A percentile compares a stretch with the other conserved stretches of the same genome.
Conservation (phyloP, 495 filamentous ascomycete species). For the Hyaloscypha finlandica region DNA sequence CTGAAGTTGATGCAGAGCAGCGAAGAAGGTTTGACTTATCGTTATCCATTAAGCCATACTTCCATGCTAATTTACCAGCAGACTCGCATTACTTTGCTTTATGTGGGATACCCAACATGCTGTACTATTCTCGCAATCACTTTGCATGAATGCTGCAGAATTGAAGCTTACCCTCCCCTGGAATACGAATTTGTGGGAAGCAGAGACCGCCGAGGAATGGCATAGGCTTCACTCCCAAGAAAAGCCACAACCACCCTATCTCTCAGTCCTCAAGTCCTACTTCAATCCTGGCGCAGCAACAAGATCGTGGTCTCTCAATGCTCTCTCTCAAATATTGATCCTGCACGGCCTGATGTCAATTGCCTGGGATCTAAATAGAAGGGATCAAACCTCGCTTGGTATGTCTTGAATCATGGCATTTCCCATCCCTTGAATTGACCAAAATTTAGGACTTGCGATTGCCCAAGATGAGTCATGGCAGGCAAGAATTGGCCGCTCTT, state of each 20-base stretch:
- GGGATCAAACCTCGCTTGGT: conserved; percentile 54
- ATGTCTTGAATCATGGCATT: background rate
- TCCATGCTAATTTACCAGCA: conserved; percentile 21
- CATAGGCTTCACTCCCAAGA: conserved; percentile 37
- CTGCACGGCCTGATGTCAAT: conserved; percentile 59
- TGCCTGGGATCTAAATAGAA: conserved; percentile 54
- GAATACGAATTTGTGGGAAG: conserved; percentile 51
- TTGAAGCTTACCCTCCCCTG: conserved; percentile 52
- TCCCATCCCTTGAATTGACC: background rate
- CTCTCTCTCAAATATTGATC: conserved; percentile 47
- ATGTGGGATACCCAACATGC: conserved; percentile 63
- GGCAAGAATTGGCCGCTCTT: conserved; percentile 48
- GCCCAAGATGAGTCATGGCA: conserved; percentile 51
- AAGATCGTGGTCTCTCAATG: conserved; percentile 44
- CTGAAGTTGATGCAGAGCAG: conserved; percentile 54
- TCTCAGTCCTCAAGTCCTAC: conserved; percentile 53
- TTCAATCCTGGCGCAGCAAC: conserved; percentile 40
- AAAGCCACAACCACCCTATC: conserved; percentile 39
- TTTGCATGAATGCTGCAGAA: conserved; percentile 61
- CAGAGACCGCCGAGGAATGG: conserved; percentile 50
- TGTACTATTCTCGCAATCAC: conserved; percentile 56
- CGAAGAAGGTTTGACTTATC: conserved; percentile 44
- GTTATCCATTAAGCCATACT: background rate
- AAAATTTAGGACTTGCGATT: conserved; percentile 20
- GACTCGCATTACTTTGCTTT: conserved; percentile 55